These are phyloP conservation scores for Serendipita sp. DNA, from an alignment of 768 basidiomycete genomes.

Conservation along the genomic window DNA sequence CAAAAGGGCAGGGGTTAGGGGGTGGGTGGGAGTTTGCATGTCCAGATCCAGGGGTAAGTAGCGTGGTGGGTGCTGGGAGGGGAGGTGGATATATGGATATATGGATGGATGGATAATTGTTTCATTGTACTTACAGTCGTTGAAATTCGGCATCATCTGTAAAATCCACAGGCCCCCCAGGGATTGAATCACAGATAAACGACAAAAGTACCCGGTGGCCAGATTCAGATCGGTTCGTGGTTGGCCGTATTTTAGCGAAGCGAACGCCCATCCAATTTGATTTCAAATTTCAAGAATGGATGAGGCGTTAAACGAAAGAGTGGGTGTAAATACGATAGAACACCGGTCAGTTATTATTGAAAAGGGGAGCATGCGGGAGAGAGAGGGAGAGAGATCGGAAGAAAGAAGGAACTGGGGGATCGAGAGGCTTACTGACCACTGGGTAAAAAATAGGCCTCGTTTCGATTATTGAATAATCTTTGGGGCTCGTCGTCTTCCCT, in stretches of 20 bases:
- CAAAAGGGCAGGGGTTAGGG: background rate
- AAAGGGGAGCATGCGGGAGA: too few species aligned
- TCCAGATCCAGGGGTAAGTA: background rate
- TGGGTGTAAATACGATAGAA: background rate
- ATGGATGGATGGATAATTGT: background rate
- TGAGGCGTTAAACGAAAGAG: background rate
- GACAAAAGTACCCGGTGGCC: background rate
- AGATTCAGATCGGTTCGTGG: background rate
- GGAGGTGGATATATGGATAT: background rate
- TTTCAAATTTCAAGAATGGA: background rate
- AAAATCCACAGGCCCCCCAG: background rate
- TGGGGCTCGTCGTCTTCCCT: background rate
- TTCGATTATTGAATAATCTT: background rate
- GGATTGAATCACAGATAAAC: background rate
- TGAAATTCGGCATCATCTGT: background rate
- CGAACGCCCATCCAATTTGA: background rate
- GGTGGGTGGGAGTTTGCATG: background rate
- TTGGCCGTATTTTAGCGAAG: background rate
- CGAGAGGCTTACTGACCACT: background rate
- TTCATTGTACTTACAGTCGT: background rate
- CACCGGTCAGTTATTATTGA: too few species aligned
- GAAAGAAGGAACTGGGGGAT: background rate
- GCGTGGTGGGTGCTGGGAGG: background rate
- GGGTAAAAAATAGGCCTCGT: background rate
- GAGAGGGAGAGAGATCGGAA: too few species aligned